Conservation (phyloP, 257 asterid genomes). For the Cynanchum wilfordii region DNA sequence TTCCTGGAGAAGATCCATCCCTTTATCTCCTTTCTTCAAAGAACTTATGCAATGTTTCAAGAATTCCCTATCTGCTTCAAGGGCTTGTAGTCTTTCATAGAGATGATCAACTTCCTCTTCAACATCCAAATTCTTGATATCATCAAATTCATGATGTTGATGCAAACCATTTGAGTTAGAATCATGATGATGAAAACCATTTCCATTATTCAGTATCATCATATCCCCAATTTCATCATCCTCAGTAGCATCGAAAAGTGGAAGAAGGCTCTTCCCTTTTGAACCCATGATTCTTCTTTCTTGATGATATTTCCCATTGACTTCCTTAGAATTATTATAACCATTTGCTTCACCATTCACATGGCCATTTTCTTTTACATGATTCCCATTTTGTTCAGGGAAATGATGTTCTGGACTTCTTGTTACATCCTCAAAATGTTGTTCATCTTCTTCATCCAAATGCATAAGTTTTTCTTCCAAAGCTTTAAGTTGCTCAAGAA, state of each 20-base stretch:
- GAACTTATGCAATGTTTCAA: slow-evolving; percentile 82
- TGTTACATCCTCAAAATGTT: slow-evolving; percentile 38
- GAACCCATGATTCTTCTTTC: slow-evolving; percentile 29
- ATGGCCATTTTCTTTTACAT: slow-evolving; percentile 21
- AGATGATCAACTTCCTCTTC: slow-evolving; percentile 90
- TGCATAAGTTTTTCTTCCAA: slow-evolving; percentile 75
- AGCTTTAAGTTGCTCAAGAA: slow-evolving; percentile 78
- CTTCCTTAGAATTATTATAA: slow-evolving; percentile 24
- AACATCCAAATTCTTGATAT: slow-evolving; percentile 49
- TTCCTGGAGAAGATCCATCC: slow-evolving; percentile 85
- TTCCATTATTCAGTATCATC: slow-evolving; percentile 20
- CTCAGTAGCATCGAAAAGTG: slow-evolving; percentile 68
- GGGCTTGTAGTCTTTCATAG: slow-evolving; percentile 81
- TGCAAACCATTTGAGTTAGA: slow-evolving; percentile 36
- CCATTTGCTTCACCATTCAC: slow-evolving; percentile 32
- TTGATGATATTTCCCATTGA: slow-evolving; percentile 40
- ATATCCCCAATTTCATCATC: slow-evolving; percentile 51
- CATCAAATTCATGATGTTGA: slow-evolving; percentile 35
- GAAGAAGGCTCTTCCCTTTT: slow-evolving; percentile 75
- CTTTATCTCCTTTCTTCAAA: slow-evolving; percentile 85
- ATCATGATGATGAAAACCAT: slow-evolving; percentile 19
- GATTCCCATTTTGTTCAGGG: slow-evolving; percentile 29
- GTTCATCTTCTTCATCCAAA: slow-evolving; percentile 46
- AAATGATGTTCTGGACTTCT: slow-evolving; percentile 20
- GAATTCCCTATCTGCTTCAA: slow-evolving; percentile 92